phyloP scores from a whole-genome alignment of 345 rosid species.

The Conringia planisiliqua region DNA sequence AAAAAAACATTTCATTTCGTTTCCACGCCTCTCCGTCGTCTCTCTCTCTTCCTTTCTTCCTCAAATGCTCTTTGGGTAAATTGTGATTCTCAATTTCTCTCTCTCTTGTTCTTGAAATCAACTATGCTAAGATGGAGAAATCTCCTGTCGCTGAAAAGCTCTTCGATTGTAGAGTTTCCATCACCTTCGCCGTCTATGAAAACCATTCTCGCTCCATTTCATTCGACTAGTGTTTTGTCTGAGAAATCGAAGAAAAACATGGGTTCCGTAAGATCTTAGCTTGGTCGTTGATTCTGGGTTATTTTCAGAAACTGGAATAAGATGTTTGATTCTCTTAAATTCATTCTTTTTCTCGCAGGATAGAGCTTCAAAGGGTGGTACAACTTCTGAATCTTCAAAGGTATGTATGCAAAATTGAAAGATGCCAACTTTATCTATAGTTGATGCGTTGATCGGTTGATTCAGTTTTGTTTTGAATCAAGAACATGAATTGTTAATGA shows the following conservation, averaged over 20 bases:
- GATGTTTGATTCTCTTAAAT: neutral
- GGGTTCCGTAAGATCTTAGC: slow-evolving; percentile 29
- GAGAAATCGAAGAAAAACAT: slow-evolving; percentile 13
- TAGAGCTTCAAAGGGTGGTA: neutral
- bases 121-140: slow-evolving; percentile 26
- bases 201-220: slow-evolving; percentile 20
- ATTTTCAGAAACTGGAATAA: neutral
- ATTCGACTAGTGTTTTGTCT: slow-evolving; percentile 32
- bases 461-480: neutral
- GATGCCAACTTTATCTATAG: neutral
- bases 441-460: neutral
- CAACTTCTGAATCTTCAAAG: slow-evolving; percentile 25
- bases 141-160: slow-evolving; percentile 13
- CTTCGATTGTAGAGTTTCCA: neutral
- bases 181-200: neutral
- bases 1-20: neutral
- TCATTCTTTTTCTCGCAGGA: neutral
- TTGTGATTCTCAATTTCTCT: neutral
- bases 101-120: neutral
- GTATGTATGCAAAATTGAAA: neutral
- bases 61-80: no score
- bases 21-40: neutral
- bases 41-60: neutral
- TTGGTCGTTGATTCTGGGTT: neutral
- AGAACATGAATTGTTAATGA: neutral